These are phyloP conservation scores for Bryoglossum gracile DNA, from an alignment of 495 filamentous ascomycete genomes.

Conservation along the genomic window DNA sequence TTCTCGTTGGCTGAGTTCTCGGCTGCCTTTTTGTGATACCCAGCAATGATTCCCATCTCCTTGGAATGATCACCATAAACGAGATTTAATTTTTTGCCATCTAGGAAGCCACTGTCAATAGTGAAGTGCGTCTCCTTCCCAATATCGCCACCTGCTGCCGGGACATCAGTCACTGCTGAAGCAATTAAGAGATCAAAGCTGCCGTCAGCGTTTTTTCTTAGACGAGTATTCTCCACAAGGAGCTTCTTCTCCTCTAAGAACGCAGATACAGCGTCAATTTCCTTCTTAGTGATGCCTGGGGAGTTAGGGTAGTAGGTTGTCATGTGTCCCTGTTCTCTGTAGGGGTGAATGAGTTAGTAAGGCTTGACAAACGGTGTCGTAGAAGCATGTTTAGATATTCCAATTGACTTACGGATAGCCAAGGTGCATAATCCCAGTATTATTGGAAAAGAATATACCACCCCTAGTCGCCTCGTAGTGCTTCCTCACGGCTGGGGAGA, in stretches of 20 bases:
- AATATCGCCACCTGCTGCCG: constrained; percentile 57
- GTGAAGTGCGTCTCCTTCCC: constrained; percentile 58
- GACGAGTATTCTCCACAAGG: constrained; percentile 73
- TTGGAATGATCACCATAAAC: constrained; percentile 78
- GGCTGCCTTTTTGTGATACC: constrained; percentile 61
- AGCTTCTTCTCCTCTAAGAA: constrained; percentile 70
- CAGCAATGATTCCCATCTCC: constrained; percentile 73
- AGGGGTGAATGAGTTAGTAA: too few species aligned
- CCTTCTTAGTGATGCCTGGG: constrained; percentile 72
- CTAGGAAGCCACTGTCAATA: constrained; percentile 52
- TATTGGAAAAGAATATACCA: constrained; percentile 65
- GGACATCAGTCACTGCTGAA: constrained; percentile 47
- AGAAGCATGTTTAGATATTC: too few species aligned
- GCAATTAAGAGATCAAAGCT: constrained; percentile 81
- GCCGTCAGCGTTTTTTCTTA: constrained; percentile 64
- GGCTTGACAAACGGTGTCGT: too few species aligned
- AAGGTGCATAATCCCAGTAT: constrained; percentile 67
- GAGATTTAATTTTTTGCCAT: constrained; percentile 62
- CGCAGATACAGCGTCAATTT: constrained; percentile 64
- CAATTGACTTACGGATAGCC: too few species aligned
- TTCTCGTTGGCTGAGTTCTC: constrained; percentile 75
- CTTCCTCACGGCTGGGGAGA: constrained; percentile 49
- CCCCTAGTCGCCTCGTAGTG: constrained; percentile 62
- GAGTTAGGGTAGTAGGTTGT: constrained; percentile 92
- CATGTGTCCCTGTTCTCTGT: constrained; percentile 73